Percentiles rank a stretch among this genome's conserved stretches.
These are phyloP conservation scores for Diaporthe amygdali DNA, from an alignment of 2,329 filamentous ascomycete species.

Conservation along the genomic window DNA sequence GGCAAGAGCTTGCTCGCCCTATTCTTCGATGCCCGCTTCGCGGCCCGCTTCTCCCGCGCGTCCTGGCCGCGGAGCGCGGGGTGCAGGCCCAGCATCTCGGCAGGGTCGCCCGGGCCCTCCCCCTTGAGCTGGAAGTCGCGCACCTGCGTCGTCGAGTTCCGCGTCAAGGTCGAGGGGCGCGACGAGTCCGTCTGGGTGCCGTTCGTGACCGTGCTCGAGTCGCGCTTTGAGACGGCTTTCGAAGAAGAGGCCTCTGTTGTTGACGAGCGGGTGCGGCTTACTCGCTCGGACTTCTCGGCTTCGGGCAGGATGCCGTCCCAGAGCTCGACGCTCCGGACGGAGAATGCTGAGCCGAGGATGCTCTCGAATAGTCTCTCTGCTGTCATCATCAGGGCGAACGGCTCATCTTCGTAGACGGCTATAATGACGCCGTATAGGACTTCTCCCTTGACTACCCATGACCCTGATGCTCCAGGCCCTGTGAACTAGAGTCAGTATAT, in stretches of 20 bases:
- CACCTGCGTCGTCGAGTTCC: constrained; percentile 9
- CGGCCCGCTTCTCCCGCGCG: constrained; percentile 6
- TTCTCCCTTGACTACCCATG: constrained; percentile 20
- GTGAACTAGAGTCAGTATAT: background rate
- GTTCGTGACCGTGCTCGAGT: constrained; percentile 1
- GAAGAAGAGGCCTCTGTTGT: background rate
- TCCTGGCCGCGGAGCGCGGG: background rate
- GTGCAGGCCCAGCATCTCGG: background rate
- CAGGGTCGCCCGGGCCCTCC: background rate
- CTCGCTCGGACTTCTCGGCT: background rate
- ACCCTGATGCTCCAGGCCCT: constrained; percentile 11
- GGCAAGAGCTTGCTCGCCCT: background rate
- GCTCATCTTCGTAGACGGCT: constrained; percentile 21
- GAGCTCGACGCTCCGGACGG: constrained; percentile 20
- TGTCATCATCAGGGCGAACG: constrained; percentile 22
- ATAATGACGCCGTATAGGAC: constrained; percentile 22
- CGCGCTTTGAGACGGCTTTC: background rate
- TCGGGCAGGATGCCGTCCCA: constrained; percentile 19
- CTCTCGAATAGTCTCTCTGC: constrained; percentile 14
- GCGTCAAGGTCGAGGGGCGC: background rate
- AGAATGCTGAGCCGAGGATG: constrained; percentile 21
- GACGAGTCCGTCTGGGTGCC: background rate
- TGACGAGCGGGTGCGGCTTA: background rate
- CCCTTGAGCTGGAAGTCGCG: constrained; percentile 14
- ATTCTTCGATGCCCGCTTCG: background rate